Evolutionary conservation across 2,329 filamentous ascomycete species (phyloP).

Genomic region (Colletotrichum theobromicola): DNA sequence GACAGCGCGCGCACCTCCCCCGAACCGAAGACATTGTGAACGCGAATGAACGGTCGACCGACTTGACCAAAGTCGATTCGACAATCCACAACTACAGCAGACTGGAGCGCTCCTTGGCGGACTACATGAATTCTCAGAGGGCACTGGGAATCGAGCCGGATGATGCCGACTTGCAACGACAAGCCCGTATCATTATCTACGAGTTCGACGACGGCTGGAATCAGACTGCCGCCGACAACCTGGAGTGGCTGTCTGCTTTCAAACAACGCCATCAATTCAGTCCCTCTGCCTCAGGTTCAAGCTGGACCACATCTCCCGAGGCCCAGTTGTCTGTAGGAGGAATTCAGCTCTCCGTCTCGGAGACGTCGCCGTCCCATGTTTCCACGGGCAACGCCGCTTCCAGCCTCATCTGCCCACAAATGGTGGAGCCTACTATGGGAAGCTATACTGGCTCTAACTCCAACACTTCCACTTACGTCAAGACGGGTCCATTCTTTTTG

Average conservation of each 20-base stretch:
- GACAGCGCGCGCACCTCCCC: slow-evolving; percentile 61
- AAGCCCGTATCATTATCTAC: slow-evolving; percentile 67
- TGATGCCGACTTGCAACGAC: slow-evolving; percentile 59
- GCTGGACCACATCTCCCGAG: slow-evolving; percentile 1
- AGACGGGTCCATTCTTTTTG: slow-evolving; percentile 48
- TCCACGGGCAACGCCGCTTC: neutral
- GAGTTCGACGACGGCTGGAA: slow-evolving; percentile 69
- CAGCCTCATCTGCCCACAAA: neutral
- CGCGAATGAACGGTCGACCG: slow-evolving; percentile 53
- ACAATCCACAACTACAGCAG: slow-evolving; percentile 64
- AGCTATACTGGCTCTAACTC: neutral
- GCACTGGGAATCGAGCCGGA: slow-evolving; percentile 51
- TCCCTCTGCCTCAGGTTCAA: neutral
- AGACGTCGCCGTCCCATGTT: neutral
- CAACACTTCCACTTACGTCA: neutral
- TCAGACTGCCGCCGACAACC: slow-evolving; percentile 65
- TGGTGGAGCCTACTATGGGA: neutral
- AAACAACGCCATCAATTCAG: slow-evolving; percentile 45
- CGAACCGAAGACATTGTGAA: slow-evolving; percentile 60
- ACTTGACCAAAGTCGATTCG: slow-evolving; percentile 61
- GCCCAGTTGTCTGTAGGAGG: neutral
- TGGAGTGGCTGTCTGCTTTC: slow-evolving; percentile 59
- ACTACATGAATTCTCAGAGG: slow-evolving; percentile 53
- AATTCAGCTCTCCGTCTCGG: neutral
- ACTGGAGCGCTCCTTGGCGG: slow-evolving; percentile 60